These are phyloP conservation scores for Cephaloascus fragrans DNA, from an alignment of 805 yeast genomes.

Conservation along the genomic window DNA sequence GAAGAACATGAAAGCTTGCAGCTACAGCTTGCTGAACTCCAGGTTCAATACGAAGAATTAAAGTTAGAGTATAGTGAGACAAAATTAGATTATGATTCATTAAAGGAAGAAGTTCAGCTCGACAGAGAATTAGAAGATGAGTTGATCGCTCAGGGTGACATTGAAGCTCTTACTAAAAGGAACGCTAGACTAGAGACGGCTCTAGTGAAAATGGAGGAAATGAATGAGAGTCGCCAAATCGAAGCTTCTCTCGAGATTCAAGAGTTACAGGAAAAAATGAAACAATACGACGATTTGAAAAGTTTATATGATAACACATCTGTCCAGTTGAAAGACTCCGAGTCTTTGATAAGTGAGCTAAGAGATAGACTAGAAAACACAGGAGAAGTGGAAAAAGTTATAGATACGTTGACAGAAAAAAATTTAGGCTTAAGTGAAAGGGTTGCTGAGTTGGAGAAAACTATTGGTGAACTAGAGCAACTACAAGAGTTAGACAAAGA, in stretches of 20 bases:
- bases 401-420: conserved; percentile 22
- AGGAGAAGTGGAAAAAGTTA: conserved; percentile 16
- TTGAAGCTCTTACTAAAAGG: conserved; percentile 9
- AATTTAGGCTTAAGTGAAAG: conserved; percentile 21
- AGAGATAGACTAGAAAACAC: conserved; percentile 15
- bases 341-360: conserved; percentile 11
- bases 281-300: conserved; percentile 2
- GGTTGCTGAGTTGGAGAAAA: conserved; percentile 19
- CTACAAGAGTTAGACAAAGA: conserved; percentile 39
- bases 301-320: conserved; percentile 3
- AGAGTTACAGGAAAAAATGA: conserved; percentile 2
- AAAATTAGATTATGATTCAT: conserved; percentile 21
- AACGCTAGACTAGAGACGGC: conserved; percentile 33
- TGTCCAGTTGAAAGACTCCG: conserved; percentile 6
- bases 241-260: conserved; percentile 12
- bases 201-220: conserved; percentile 19
- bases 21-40: conserved; percentile 13
- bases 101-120: conserved; percentile 25
- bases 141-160: conserved; percentile 10
- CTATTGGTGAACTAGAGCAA: conserved; percentile 37
- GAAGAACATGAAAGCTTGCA: conserved; percentile 20
- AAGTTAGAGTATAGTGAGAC: conserved; percentile 4
- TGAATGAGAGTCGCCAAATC: conserved; percentile 15
- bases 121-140: conserved; percentile 26
- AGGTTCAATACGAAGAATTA: conserved; percentile 18